phyloP scores from a whole-genome alignment of 805 yeast genomes.

The Maudiozyma bulderi region DNA sequence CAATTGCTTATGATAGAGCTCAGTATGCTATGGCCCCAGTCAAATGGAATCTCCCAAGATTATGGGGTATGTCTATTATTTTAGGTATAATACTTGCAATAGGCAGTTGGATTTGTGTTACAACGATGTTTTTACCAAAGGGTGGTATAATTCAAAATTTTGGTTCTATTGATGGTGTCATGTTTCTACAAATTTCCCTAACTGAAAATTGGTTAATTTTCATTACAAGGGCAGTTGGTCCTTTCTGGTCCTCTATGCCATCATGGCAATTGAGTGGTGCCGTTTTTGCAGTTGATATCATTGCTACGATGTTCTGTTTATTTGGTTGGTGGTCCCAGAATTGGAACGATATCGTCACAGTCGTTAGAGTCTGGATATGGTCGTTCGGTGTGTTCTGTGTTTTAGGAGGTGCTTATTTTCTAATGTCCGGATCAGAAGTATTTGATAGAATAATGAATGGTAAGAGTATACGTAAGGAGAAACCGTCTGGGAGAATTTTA shows the following conservation, averaged over 20 bases:
- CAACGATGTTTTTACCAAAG: constrained; percentile 81
- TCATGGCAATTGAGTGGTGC: constrained; percentile 97
- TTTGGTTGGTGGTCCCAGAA: constrained; percentile 98
- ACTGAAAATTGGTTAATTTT: constrained; percentile 97
- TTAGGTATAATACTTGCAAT: constrained; percentile 79
- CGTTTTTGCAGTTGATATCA: constrained; percentile 77
- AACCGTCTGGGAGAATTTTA: constrained; percentile 48
- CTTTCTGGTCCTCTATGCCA: constrained; percentile 94
- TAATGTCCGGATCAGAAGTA: constrained; percentile 72
- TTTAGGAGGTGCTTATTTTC: constrained; percentile 91
- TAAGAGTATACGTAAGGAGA: constrained; percentile 49
- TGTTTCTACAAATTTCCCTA: constrained; percentile 87
- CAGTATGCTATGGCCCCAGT: constrained; percentile 89
- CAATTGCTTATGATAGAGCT: constrained; percentile 96
- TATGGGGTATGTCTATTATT: constrained; percentile 92
- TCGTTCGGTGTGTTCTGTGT: constrained; percentile 95
- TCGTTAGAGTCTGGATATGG: constrained; percentile 90
- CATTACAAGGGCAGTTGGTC: constrained; percentile 94
- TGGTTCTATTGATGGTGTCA: constrained; percentile 87
- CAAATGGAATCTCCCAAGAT: constrained; percentile 93
- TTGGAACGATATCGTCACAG: constrained; percentile 93
- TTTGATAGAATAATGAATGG: constrained; percentile 82
- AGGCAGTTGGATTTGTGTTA: constrained; percentile 90
- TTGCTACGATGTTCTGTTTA: constrained; percentile 84
- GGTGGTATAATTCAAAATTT: constrained; percentile 95